phyloP scores from a whole-genome alignment of 2,329 filamentous ascomycete species.

The Emergomyces pasteurianus region DNA sequence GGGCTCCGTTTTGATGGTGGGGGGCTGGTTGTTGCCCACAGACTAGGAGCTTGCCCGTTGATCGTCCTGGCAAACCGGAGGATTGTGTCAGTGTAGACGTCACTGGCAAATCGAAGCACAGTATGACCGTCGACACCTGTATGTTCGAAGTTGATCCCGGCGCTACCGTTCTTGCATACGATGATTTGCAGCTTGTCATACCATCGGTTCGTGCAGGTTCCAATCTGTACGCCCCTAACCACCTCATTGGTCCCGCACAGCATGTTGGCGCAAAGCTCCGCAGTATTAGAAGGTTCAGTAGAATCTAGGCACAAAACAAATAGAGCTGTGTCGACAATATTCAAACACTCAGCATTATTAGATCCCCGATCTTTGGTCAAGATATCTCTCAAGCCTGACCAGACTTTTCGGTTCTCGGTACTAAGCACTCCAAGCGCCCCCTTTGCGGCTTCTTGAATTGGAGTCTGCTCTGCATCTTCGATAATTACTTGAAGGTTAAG shows the following conservation, averaged over 20 bases:
- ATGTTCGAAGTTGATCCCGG: conserved; percentile 98
- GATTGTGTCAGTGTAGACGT: conserved; percentile 95
- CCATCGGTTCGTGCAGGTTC: conserved; percentile 96
- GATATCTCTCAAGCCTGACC: conserved; percentile 83
- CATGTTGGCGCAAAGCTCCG: conserved; percentile 95
- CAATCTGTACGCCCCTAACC: conserved; percentile 86
- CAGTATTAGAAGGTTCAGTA: conserved; percentile 67
- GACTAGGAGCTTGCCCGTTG: conserved; percentile 79
- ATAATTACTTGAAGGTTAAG: conserved; percentile 87
- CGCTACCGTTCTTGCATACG: conserved; percentile 95
- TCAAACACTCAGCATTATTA: conserved; percentile 92
- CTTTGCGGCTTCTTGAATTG: conserved; percentile 91
- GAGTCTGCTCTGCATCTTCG: conserved; percentile 77
- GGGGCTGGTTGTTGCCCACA: conserved; percentile 84
- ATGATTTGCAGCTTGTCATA: conserved; percentile 99
- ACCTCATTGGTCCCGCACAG: conserved; percentile 89
- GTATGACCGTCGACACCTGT: conserved; percentile 97
- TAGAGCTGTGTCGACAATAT: conserved; percentile 85
- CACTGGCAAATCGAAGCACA: conserved; percentile 87
- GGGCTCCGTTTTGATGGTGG: conserved; percentile 89
- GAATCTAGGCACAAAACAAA: conserved; percentile 91
- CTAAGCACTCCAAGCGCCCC: conserved; percentile 84
- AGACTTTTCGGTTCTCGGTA: conserved; percentile 91
- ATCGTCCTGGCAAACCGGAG: conserved; percentile 89
- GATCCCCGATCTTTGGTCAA: conserved; percentile 75